Percentiles rank a stretch among this genome's conserved stretches.
Conservation (phyloP, 2,329 filamentous ascomycete genomes). For the Penicillium sp. region DNA sequence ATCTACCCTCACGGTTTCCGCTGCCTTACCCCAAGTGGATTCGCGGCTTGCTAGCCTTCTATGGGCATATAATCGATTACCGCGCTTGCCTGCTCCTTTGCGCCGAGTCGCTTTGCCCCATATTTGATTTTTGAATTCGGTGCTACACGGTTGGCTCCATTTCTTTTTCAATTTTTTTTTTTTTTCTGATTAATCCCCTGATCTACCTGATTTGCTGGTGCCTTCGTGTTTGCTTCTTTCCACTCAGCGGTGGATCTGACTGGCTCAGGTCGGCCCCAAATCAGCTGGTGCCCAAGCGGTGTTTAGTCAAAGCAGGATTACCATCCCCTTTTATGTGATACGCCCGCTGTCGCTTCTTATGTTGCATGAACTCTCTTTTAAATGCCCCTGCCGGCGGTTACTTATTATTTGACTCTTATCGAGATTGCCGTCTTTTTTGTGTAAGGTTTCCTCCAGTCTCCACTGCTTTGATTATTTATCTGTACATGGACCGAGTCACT, state of each 20-base stretch:
- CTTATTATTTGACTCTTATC: slow-evolving; percentile 1
- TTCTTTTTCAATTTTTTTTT: not conserved
- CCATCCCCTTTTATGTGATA: slow-evolving; percentile 18
- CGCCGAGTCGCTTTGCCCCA: not conserved
- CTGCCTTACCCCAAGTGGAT: slow-evolving; percentile 2
- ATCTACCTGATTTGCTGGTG: slow-evolving; percentile 14
- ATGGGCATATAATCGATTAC: slow-evolving; percentile 14
- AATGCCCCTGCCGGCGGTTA: slow-evolving; percentile 6
- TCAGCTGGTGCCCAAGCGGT: slow-evolving; percentile 13
- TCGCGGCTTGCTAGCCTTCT: not conserved
- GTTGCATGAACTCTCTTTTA: slow-evolving; percentile 18
- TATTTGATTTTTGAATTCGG: not conserved
- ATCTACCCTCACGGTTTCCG: slow-evolving; percentile 17
- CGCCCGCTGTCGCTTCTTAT: slow-evolving; percentile 9
- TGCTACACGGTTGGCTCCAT: not conserved
- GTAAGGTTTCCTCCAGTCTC: slow-evolving; percentile 2
- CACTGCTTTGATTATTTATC: not conserved
- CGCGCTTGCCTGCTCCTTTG: slow-evolving; percentile 18
- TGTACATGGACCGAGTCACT: slow-evolving; percentile 3
- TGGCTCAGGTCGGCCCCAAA: slow-evolving; percentile 27
- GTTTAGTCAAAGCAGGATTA: slow-evolving; percentile 15
- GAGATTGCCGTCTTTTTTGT: slow-evolving; percentile 4
- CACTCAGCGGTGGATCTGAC: slow-evolving; percentile 26
- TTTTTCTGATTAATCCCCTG: not conserved
- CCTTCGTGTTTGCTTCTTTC: slow-evolving; percentile 22